phyloP scores from a whole-genome alignment of 345 rosid genomes.

The Fremontodendron californicum region DNA sequence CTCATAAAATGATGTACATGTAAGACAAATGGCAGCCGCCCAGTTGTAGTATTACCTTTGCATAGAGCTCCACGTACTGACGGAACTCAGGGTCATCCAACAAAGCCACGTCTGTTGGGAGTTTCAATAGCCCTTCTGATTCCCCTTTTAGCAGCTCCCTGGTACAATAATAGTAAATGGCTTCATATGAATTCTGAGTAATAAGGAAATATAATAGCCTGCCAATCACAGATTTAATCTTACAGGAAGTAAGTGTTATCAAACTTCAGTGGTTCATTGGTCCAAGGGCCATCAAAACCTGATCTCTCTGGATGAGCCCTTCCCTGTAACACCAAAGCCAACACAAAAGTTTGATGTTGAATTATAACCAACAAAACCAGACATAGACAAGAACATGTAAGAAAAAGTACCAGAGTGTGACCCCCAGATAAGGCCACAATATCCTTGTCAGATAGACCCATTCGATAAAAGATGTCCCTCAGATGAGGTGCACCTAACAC shows the following conservation, averaged over 20 bases:
- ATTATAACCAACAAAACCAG: background rate
- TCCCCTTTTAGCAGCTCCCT: constrained; percentile 77
- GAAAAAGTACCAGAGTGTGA: constrained; percentile 43
- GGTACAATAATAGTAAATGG: constrained; percentile 9
- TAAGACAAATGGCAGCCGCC: background rate
- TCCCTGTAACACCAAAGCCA: constrained; percentile 49
- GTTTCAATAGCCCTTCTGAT: constrained; percentile 78
- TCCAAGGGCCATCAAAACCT: constrained; percentile 98
- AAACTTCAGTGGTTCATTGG: constrained; percentile 83
- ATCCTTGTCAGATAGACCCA: constrained; percentile 87
- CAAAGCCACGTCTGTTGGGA: constrained; percentile 75
- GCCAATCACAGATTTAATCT: constrained; percentile 20
- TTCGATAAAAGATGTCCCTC: constrained; percentile 76
- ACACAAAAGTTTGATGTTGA: constrained; percentile 1
- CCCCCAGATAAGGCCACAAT: constrained; percentile 71
- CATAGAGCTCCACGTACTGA: constrained; percentile 71
- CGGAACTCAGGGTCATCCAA: constrained; percentile 67
- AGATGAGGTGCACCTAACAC: constrained; percentile 63
- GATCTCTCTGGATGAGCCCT: constrained; percentile 92
- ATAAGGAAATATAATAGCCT: background rate
- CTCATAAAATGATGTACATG: background rate
- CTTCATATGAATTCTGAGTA: background rate
- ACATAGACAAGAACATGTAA: background rate
- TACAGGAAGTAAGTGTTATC: constrained; percentile 95
- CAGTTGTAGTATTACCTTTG: constrained; percentile 48